Percentiles rank a stretch among this genome's conserved stretches.
These are phyloP conservation scores for Bacterosira constricta DNA, from an alignment of 108 stramenopile species.

Conservation along the genomic window DNA sequence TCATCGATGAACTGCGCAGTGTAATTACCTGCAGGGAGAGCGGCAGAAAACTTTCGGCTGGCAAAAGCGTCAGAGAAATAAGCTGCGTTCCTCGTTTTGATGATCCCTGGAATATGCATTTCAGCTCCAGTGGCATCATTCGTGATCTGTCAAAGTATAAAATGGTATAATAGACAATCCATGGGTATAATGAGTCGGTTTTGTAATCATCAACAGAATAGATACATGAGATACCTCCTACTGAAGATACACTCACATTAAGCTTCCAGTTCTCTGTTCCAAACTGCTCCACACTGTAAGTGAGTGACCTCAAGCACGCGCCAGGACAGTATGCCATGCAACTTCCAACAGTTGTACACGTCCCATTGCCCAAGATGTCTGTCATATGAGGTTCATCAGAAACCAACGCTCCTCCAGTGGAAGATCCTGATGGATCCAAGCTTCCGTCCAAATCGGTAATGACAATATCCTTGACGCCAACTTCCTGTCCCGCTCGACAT, in stretches of 20 bases:
- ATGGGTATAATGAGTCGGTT: background rate
- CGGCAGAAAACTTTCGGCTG: constrained; percentile 34
- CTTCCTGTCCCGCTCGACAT: constrained; percentile 9
- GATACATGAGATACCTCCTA: background rate
- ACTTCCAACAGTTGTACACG: constrained; percentile 1
- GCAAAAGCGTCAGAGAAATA: constrained; percentile 11
- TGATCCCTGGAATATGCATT: constrained; percentile 22
- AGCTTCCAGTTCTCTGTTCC: constrained; percentile 45
- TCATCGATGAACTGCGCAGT: constrained; percentile 41
- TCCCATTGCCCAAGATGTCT: constrained; percentile 15
- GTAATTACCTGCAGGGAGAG: constrained; percentile 48
- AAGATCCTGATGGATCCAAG: constrained; percentile 29
- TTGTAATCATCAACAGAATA: background rate
- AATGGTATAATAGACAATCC: background rate
- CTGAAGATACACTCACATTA: background rate
- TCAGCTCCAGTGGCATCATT: constrained; percentile 12
- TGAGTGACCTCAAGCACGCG: constrained; percentile 42
- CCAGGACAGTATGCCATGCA: constrained; percentile 45
- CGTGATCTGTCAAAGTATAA: background rate
- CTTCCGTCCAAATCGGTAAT: constrained; percentile 47
- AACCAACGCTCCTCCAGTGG: constrained; percentile 19
- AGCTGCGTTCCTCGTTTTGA: constrained; percentile 9
- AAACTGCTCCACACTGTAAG: constrained; percentile 41
- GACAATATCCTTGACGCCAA: constrained; percentile 44
- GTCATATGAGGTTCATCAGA: constrained; percentile 14